Percentiles rank a stretch among this genome's conserved stretches.
phyloP scores from a whole-genome alignment of 225 moss, liverwort and hornwort genomes.

The Antitrichia curtipendula region DNA sequence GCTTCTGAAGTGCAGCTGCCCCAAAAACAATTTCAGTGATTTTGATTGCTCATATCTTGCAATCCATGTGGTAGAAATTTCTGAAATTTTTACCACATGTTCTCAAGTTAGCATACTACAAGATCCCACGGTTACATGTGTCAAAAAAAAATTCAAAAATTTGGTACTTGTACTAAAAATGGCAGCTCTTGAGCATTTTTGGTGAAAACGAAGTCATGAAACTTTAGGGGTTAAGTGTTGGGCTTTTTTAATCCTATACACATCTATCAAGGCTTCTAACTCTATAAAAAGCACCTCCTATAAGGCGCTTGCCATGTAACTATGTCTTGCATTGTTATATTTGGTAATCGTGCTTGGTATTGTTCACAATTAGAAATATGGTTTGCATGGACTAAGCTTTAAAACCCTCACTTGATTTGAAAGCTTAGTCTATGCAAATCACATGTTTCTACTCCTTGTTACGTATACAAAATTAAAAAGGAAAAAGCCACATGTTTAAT shows the following conservation, averaged over 20 bases:
- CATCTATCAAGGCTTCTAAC: not conserved
- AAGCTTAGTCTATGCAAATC: rapidly evolving
- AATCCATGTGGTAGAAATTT: too few relatives aligned
- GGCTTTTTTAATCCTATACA: rapidly evolving
- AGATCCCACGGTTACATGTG: too few relatives aligned
- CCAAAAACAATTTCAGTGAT: too few relatives aligned
- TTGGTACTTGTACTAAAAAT: too few relatives aligned
- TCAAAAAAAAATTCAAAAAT: too few relatives aligned
- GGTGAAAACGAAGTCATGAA: too few relatives aligned
- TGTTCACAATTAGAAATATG: not conserved
- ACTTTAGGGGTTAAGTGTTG: not conserved
- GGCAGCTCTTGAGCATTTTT: too few relatives aligned
- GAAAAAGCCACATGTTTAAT: rapidly evolving
- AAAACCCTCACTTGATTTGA: not conserved
- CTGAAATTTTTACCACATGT: too few relatives aligned
- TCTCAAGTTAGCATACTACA: too few relatives aligned
- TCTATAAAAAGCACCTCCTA: rapidly evolving
- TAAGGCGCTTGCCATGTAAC: rapidly evolving
- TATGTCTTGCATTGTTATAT: not conserved
- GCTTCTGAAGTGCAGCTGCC: too few relatives aligned
- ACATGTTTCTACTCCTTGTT: not conserved
- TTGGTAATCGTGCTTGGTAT: not conserved
- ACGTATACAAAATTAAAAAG: not conserved
- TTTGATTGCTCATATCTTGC: too few relatives aligned
- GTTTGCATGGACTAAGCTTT: not conserved